Base-by-base conservation (phyloP, 1,139 yeast genomes). In the Yamadazyma siamensis region DNA sequence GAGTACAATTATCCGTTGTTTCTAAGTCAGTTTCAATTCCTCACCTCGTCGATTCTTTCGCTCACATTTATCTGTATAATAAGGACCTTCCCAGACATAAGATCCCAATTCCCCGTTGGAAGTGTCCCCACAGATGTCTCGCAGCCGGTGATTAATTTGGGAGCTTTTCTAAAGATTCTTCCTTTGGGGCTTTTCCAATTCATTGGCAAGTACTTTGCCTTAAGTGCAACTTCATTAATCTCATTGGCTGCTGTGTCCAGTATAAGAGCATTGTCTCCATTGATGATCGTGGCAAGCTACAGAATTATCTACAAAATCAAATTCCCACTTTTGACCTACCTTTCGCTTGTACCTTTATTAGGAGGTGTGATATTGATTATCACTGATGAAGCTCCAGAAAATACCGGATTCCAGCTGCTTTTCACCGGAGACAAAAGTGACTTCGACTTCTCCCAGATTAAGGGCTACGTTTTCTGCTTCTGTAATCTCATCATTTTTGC, bases 1-100 rank as follows among this genome's bases (percentile, higher is more conserved):
- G 54, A 55, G 31, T 66, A 71, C 41, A 57, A 61, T 4, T 71
- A 60, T 44, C 77, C 78, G n/a, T 49, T 72, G 6, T 69, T 71
- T 38, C 54, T 72, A 21, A 67, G 75, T n/a, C 75, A 66, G 46
- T 63, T 61, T 39, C 77, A 72, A 40, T 72, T 68, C 33, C 37
- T 65, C 7, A 58, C 61, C 14, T 69, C 71, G 6, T 56, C 68
- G 5, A 15, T 56, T 1, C 41, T 66, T 15, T 59, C 68, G 12
- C 43, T 52, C 7, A 18, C 41, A 9, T 48, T 59, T 31, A 51
- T 59, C 14, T 23, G 44, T 13, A 20, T 51, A 5, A 41, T 51
- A 3, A 49, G 49, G 29, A 23, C 32, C 14, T 48, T 46, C 30
- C 61, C 65, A 3, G 29, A 35, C 4, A 23, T 54, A 9, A 32